These are phyloP conservation scores for Chaetomium sp. DNA, from an alignment of 2,329 filamentous ascomycete species.

Conservation along the genomic window DNA sequence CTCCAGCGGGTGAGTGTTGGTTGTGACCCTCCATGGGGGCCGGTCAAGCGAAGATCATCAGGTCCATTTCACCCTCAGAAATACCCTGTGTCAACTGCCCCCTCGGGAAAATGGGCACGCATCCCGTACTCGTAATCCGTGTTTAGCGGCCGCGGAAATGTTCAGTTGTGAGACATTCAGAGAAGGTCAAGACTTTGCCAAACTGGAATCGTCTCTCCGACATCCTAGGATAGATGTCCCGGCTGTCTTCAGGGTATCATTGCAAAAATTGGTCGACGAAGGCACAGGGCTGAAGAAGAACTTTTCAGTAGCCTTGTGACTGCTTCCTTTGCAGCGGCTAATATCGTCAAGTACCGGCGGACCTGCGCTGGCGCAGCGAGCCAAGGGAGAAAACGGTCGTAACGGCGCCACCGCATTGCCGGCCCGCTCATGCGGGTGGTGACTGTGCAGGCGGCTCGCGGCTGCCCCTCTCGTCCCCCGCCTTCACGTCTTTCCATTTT, in stretches of 20 bases:
- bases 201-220: no score
- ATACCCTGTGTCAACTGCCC: background rate
- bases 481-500: no score
- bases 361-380: background rate
- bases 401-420: slow-evolving; percentile 10
- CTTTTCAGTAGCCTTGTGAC: background rate
- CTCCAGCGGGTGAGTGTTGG: background rate
- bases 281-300: slow-evolving; percentile 2
- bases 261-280: no score
- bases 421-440: slow-evolving; percentile 10
- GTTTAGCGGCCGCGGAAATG: no score
- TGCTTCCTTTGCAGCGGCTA: slow-evolving; percentile 3
- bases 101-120: background rate
- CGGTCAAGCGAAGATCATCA: slow-evolving; percentile 3
- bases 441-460: background rate
- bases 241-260: no score
- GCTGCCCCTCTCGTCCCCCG: no score
- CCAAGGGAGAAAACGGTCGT: background rate
- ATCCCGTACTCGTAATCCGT: background rate
- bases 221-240: no score
- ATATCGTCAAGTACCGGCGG: slow-evolving; percentile 4
- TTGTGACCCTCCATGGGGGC: slow-evolving; percentile 1
- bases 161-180: no score
- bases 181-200: no score
- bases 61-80: background rate